Conservation (phyloP, 495 filamentous ascomycete genomes). For the Penicillium malachiteum region DNA sequence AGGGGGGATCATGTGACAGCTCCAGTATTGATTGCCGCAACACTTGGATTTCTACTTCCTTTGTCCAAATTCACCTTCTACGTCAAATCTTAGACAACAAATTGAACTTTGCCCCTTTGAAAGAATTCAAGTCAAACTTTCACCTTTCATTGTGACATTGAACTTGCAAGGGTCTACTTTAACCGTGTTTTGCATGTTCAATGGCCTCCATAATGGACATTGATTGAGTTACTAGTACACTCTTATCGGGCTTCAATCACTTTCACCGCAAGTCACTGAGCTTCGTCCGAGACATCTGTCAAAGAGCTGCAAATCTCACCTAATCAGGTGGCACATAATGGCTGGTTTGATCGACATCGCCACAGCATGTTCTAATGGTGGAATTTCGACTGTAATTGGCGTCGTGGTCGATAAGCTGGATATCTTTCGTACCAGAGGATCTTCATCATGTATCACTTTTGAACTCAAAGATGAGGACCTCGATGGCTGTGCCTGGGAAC, state of each 20-base stretch:
- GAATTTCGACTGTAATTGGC: slow-evolving; percentile 43
- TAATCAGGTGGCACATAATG: slow-evolving; percentile 7
- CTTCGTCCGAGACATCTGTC: no score
- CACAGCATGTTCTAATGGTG: slow-evolving; percentile 30
- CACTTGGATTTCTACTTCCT: background rate
- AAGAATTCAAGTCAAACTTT: background rate
- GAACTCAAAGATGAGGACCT: slow-evolving; percentile 47
- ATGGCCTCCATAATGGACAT: background rate
- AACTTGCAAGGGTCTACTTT: background rate
- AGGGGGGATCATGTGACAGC: slow-evolving; percentile 28
- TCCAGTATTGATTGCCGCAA: slow-evolving; percentile 10
- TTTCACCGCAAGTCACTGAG: no score
- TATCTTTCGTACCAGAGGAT: slow-evolving; percentile 27
- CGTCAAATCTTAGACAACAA: background rate
- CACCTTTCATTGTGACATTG: background rate
- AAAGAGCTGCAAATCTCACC: no score
- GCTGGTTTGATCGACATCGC: slow-evolving; percentile 32
- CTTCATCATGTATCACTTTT: slow-evolving; percentile 45
- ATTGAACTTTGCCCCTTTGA: background rate
- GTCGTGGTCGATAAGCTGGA: slow-evolving; percentile 47
- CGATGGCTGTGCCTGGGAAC: slow-evolving; percentile 28
- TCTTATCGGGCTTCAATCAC: background rate
- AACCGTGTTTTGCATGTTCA: background rate
- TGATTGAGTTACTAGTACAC: background rate
- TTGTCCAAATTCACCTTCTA: background rate